phyloP scores from a whole-genome alignment of 2,329 filamentous ascomycete genomes.

The Lachnellula subtilissima region DNA sequence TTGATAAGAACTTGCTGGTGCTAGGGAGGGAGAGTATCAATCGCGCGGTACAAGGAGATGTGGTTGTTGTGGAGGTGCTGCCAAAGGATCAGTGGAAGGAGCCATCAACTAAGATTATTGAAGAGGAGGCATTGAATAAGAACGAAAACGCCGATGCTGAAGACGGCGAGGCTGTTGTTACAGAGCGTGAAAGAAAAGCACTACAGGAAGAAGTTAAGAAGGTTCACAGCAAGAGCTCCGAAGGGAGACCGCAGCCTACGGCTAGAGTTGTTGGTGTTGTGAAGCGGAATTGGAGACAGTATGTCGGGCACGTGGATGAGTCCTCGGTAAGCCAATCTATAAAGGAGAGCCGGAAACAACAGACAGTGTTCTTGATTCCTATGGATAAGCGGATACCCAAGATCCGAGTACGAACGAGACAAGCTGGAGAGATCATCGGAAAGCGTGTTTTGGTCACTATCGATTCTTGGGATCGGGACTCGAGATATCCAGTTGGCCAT shows the following conservation, averaged over 20 bases:
- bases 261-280: slow-evolving; percentile 87
- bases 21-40: slow-evolving; percentile 96
- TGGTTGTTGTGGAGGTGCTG: slow-evolving; percentile 88
- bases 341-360: slow-evolving; percentile 76
- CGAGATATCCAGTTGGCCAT: slow-evolving; percentile 86
- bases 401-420: slow-evolving; percentile 85
- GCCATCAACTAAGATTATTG: slow-evolving; percentile 90
- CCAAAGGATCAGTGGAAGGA: slow-evolving; percentile 96
- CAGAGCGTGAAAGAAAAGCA: slow-evolving; percentile 78
- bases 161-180: slow-evolving; percentile 70
- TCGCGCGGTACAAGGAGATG: slow-evolving; percentile 82
- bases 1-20: slow-evolving; percentile 82
- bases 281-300: slow-evolving; percentile 96
- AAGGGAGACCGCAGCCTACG: slow-evolving; percentile 81
- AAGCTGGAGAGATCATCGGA: slow-evolving; percentile 81
- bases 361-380: slow-evolving; percentile 89
- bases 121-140: slow-evolving; percentile 85
- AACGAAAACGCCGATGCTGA: slow-evolving; percentile 91
- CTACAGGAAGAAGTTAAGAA: slow-evolving; percentile 88
- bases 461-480: slow-evolving; percentile 92
- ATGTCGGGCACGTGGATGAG: slow-evolving; percentile 90
- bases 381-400: slow-evolving; percentile 99
- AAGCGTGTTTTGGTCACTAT: slow-evolving; percentile 91
- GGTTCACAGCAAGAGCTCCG: slow-evolving; percentile 69
- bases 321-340: slow-evolving; percentile 71